Conservation (phyloP, 495 filamentous ascomycete genomes). For the Penicillium bovifimosum region DNA sequence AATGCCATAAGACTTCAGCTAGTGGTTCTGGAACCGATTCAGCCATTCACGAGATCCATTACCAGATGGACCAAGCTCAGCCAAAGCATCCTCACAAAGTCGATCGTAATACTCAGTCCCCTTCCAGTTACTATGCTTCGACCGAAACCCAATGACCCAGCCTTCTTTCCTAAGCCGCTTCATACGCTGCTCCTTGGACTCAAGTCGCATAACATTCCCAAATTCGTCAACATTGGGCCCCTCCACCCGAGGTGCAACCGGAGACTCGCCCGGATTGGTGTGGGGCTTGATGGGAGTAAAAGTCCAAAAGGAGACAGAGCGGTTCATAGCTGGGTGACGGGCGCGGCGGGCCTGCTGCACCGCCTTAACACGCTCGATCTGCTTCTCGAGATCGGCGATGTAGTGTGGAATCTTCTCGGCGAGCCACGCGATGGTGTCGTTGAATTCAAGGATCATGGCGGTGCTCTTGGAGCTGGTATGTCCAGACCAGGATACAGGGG, state of each 20-base stretch:
- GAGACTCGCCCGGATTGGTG: neutral
- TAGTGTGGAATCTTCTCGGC: conserved; percentile 22
- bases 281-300: conserved; percentile 26
- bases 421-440: conserved; percentile 21
- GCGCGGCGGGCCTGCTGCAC: conserved; percentile 25
- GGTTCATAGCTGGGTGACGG: conserved; percentile 13
- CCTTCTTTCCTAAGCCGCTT: conserved; percentile 27
- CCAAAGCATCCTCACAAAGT: conserved; percentile 29
- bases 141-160: conserved; percentile 33
- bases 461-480: conserved; percentile 3
- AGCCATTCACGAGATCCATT: neutral
- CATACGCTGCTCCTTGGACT: conserved; percentile 35
- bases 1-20: neutral
- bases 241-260: neutral
- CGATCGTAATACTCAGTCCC: conserved; percentile 33
- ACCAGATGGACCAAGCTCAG: conserved; percentile 21
- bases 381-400: conserved; percentile 16
- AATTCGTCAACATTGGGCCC: conserved; percentile 14
- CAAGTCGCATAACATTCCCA: conserved; percentile 17
- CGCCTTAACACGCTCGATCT: conserved; percentile 21
- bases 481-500: neutral
- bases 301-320: conserved; percentile 38
- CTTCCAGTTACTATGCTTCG: conserved; percentile 31
- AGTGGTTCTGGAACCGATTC: neutral
- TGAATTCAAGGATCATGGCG: conserved; percentile 17